phyloP scores from a whole-genome alignment of 306 rosid genomes.

The Arachis hypogaea region DNA sequence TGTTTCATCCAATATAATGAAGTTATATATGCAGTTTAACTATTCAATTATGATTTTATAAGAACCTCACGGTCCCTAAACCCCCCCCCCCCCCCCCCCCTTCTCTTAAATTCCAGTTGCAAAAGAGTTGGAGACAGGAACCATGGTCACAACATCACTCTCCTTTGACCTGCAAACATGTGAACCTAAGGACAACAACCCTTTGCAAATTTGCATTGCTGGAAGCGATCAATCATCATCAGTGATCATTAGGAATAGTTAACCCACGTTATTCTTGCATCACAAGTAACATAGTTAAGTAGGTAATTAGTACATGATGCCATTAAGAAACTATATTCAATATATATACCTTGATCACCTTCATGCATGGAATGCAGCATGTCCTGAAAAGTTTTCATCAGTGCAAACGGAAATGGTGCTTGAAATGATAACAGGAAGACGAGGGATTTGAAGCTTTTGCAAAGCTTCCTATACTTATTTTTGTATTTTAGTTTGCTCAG shows the following conservation, averaged over 20 bases:
- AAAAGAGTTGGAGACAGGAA: constrained; percentile 44
- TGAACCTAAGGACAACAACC: constrained; percentile 36
- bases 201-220: constrained; percentile 44
- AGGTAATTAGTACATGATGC: constrained; percentile 41
- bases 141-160: constrained; percentile 32
- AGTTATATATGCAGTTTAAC: constrained; percentile 1
- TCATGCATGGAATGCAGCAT: constrained; percentile 21
- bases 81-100: neutral
- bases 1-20: constrained; percentile 24
- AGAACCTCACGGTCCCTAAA: constrained; percentile 12
- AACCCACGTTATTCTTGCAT: constrained; percentile 43
- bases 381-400: constrained; percentile 34
- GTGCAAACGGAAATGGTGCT: constrained; percentile 37
- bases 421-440: constrained; percentile 41
- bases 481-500: constrained; percentile 37
- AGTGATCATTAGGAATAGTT: constrained; percentile 44
- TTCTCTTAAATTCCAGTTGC: neutral
- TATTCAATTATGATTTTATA: constrained; percentile 10
- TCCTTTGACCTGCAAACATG: constrained; percentile 49
- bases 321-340: neutral
- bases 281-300: constrained; percentile 56
- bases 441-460: constrained; percentile 41
- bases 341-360: neutral
- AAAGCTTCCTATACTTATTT: constrained; percentile 36
- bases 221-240: constrained; percentile 50